Evolutionary conservation across 768 basidiomycete species (phyloP), one percentile per base, ranked within the genome.

Genomic region (Hericium alpestre): DNA sequence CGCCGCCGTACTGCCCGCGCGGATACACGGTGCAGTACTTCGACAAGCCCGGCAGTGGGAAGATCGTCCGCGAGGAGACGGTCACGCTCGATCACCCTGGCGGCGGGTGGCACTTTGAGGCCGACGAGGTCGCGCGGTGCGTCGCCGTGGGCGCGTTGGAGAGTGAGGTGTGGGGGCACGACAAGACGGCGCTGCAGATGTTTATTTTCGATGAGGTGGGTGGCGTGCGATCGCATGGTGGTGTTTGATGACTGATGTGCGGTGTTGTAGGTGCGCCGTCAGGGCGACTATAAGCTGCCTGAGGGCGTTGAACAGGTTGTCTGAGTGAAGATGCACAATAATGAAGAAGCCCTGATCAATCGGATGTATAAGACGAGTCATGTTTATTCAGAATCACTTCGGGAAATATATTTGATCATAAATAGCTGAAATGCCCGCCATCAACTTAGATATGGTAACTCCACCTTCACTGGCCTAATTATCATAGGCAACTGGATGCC

Each of bases 81-180:
- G 76, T 70, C 57, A 68, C 64, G 25, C 81, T 86, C 59, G 47
- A 59, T 7, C 1, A 38, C 40, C 4, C 38, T 23, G 60, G 58
- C 25, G 53, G 41, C 9, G 92, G 90, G 8, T 89, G 81, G 86
- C 81, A 90, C 68, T 94, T 84, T 69, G 80, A 93, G 69, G 90
- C 91, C 3, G 92, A 94, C 64, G 90, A 93, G 58, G 90, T 91
- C 11, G 91, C 88, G 16, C 71, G 88, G 51, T 89, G 86, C 65
- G 73, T 91, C 20, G 70, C 82, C 40, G 84, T 85, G 54, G 86
- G 86, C 2, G 88, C 85, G 74, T 71, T 72, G 23, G 83, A 93
- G 70, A 90, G 89, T 64, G 74, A 74, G 4, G 63, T 82, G 37
- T 92, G 90, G 88, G 78, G 83, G 1, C 86, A 86, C 62, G 80